These are phyloP conservation scores for Amanita rimosa DNA, from an alignment of 768 basidiomycete genomes.

Conservation along the genomic window DNA sequence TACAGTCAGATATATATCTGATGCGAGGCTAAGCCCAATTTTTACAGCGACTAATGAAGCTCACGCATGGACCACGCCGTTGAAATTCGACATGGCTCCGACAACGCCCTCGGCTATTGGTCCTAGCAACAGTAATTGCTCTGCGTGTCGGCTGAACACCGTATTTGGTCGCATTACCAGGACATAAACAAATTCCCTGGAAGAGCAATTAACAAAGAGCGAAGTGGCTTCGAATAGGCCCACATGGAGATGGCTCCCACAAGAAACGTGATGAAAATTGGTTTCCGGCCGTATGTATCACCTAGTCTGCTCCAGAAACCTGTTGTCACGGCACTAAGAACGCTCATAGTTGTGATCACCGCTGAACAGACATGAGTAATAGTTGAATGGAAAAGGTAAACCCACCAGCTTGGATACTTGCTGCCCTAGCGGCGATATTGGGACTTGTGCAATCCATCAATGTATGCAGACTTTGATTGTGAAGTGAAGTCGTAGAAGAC, in stretches of 20 bases:
- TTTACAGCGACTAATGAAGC: conserved; percentile 10
- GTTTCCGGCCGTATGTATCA: conserved; percentile 67
- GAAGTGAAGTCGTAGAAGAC: conserved; percentile 10
- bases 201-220: conserved; percentile 3
- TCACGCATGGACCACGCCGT: conserved; percentile 61
- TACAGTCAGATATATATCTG: conserved; percentile 46
- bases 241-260: conserved; percentile 68
- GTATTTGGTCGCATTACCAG: conserved; percentile 58
- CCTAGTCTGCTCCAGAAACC: conserved; percentile 82
- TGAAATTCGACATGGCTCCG: conserved; percentile 57
- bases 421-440: conserved; percentile 57
- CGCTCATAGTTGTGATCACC: conserved; percentile 68
- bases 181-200: conserved; percentile 69
- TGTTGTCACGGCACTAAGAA: conserved; percentile 71
- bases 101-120: conserved; percentile 72
- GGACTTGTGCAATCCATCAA: conserved; percentile 26
- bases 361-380: conserved; percentile 19
- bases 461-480: conserved; percentile 4
- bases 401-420: conserved; percentile 57
- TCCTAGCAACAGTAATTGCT: conserved; percentile 65
- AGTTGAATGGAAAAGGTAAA: conserved; percentile 3
- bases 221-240: conserved; percentile 14
- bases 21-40: conserved; percentile 18
- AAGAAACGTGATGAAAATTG: conserved; percentile 55
- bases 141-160: conserved; percentile 40